Conservation (phyloP, 495 filamentous ascomycete genomes). For the Podospora bellae-mahoneyi region DNA sequence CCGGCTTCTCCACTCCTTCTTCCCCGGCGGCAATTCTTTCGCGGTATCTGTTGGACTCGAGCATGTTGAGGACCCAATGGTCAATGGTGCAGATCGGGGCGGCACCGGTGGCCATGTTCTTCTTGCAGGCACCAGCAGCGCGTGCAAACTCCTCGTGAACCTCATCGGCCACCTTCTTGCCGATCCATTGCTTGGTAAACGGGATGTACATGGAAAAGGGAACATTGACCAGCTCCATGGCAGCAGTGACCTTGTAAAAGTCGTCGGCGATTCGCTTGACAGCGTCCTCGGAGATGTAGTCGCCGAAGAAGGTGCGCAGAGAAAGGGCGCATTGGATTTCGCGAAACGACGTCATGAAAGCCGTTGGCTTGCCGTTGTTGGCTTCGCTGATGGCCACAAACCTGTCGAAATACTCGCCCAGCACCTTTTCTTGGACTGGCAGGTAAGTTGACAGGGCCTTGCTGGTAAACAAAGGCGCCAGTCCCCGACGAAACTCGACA, state of each 20-base stretch:
- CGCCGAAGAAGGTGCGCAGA: conserved; percentile 86
- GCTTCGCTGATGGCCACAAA: conserved; percentile 70
- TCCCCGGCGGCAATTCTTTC: conserved; percentile 64
- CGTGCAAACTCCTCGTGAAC: conserved; percentile 81
- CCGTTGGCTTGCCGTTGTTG: conserved; percentile 60
- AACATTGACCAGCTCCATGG: conserved; percentile 93
- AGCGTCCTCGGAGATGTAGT: conserved; percentile 79
- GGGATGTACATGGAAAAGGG: conserved; percentile 74
- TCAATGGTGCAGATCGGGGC: conserved; percentile 85
- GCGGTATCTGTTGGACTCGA: conserved; percentile 71
- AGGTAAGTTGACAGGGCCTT: conserved; percentile 79
- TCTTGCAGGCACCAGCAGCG: conserved; percentile 81
- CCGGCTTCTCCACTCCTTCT: conserved; percentile 67
- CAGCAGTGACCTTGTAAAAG: conserved; percentile 88
- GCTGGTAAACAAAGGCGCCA: conserved; percentile 87
- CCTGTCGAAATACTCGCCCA: conserved; percentile 71
- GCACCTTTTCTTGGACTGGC: conserved; percentile 81
- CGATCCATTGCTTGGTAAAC: conserved; percentile 90
- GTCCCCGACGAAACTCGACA: conserved; percentile 88
- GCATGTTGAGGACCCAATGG: conserved; percentile 78
- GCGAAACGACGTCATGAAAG: conserved; percentile 86
- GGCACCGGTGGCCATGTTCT: conserved; percentile 81
- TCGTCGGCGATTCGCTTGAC: conserved; percentile 91
- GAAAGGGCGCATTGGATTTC: conserved; percentile 91
- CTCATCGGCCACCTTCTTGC: conserved; percentile 84